A percentile compares a stretch with the other conserved stretches of the same genome.
These are phyloP conservation scores for Rhipidocladum racemiflorum DNA, from an alignment of 176 grass and related monocot genomes.

Conservation along the genomic window DNA sequence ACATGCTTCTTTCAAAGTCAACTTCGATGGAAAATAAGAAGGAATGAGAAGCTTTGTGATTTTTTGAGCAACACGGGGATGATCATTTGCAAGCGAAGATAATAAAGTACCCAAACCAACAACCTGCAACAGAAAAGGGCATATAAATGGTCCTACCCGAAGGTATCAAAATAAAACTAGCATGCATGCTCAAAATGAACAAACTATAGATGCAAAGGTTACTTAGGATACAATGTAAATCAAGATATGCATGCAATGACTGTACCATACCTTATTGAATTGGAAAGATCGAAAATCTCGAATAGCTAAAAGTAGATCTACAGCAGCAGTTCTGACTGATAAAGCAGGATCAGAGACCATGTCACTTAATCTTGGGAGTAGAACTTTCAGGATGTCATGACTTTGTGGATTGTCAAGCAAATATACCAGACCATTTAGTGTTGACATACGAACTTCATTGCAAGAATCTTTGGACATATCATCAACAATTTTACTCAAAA, in stretches of 20 bases:
- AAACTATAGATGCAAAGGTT: neutral
- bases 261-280: constrained; percentile 68
- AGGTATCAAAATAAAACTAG: neutral
- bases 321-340: constrained; percentile 60
- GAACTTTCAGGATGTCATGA: constrained; percentile 88
- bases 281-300: constrained; percentile 73
- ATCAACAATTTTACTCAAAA: constrained; percentile 77
- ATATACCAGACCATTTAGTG: constrained; percentile 81
- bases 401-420: constrained; percentile 88
- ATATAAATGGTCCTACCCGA: constrained; percentile 6
- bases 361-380: constrained; percentile 65
- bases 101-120: constrained; percentile 61
- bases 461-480: constrained; percentile 83
- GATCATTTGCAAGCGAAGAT: constrained; percentile 78
- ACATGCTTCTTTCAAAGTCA: constrained; percentile 63
- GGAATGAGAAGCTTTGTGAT: constrained; percentile 85
- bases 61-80: constrained; percentile 77
- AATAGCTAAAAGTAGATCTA: constrained; percentile 85
- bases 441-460: constrained; percentile 74
- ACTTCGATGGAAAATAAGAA: constrained; percentile 88
- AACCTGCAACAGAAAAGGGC: constrained; percentile 52
- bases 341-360: constrained; percentile 72
- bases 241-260: neutral
- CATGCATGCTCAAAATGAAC: neutral
- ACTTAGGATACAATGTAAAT: neutral